These are phyloP conservation scores for Corylus avellana DNA, from an alignment of 306 rosid species.

Conservation along the genomic window DNA sequence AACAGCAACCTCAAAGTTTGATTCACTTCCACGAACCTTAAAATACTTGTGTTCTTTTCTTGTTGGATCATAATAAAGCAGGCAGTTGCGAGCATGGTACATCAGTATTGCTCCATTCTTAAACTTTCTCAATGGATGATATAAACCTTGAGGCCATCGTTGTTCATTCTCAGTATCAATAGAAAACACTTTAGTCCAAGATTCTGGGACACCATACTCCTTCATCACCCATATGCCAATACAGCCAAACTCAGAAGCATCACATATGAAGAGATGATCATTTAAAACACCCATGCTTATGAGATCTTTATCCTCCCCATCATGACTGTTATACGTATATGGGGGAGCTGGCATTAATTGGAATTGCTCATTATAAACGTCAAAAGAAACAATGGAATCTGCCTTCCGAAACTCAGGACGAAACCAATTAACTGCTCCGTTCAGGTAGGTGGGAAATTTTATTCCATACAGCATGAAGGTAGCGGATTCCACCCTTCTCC, in stretches of 20 bases:
- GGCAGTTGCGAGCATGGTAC: conserved; percentile 3
- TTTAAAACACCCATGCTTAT: too few relatives aligned
- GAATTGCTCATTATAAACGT: conserved; percentile 18
- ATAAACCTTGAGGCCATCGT: too few relatives aligned
- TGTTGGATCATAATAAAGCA: not conserved
- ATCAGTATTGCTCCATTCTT: not conserved
- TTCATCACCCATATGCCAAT: too few relatives aligned
- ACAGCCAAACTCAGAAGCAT: too few relatives aligned
- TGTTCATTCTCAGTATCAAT: too few relatives aligned
- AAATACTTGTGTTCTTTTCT: not conserved
- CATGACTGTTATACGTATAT: not conserved
- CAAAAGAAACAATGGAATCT: too few relatives aligned
- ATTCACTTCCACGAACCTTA: not conserved
- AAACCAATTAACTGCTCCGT: conserved; percentile 28
- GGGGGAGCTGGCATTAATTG: conserved; percentile 13
- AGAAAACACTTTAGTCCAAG: too few relatives aligned
- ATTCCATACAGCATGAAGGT: not conserved
- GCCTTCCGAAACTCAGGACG: not conserved
- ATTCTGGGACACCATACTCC: too few relatives aligned
- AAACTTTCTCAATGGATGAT: too few relatives aligned
- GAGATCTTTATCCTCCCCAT: too few relatives aligned
- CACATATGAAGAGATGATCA: too few relatives aligned
- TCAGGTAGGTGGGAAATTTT: conserved; percentile 1
- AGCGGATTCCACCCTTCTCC: not conserved
- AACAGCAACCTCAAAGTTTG: not conserved